phyloP scores from a whole-genome alignment of 1,284 basidiomycete species.

The Cryptococcus floricola region DNA sequence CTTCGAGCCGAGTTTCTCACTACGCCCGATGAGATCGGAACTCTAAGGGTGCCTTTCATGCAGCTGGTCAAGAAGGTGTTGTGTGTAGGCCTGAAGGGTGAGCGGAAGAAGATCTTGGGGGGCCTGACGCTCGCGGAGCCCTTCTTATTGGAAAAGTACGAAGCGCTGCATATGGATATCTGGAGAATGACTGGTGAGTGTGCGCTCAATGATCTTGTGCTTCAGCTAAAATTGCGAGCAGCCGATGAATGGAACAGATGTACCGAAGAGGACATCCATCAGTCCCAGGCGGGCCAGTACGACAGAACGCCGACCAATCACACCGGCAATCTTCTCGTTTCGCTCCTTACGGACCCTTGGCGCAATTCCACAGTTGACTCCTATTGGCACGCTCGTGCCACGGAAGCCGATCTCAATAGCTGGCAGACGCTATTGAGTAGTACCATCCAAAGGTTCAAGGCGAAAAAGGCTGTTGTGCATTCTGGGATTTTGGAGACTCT shows the following conservation, averaged over 20 bases:
- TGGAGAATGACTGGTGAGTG: conserved; percentile 36
- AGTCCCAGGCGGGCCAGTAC: neutral
- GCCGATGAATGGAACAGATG: conserved; percentile 32
- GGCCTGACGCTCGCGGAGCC: conserved; percentile 40
- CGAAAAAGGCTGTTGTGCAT: conserved; percentile 37
- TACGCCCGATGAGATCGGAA: conserved; percentile 8
- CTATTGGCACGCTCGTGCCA: conserved; percentile 30
- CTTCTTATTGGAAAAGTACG: conserved; percentile 32
- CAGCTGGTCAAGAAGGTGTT: conserved; percentile 19
- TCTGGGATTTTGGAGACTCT: conserved; percentile 41
- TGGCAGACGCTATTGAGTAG: conserved; percentile 34
- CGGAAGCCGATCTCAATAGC: conserved; percentile 21
- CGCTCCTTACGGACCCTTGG: conserved; percentile 40
- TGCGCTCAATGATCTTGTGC: neutral
- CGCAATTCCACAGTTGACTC: conserved; percentile 25
- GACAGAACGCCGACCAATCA: conserved; percentile 21
- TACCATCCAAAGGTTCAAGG: conserved; percentile 35
- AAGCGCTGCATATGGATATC: conserved; percentile 33
- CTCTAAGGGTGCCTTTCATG: conserved; percentile 11
- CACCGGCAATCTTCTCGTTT: conserved; percentile 40
- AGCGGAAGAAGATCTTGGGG: conserved; percentile 30
- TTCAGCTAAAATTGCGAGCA: neutral
- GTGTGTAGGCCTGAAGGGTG: conserved; percentile 19
- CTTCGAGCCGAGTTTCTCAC: conserved; percentile 22
- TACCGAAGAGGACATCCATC: conserved; percentile 19